Evolutionary conservation across 2,329 filamentous ascomycete genomes (phyloP), one percentile per base, ranked within the genome.

Genomic region (Lomentospora prolificans): DNA sequence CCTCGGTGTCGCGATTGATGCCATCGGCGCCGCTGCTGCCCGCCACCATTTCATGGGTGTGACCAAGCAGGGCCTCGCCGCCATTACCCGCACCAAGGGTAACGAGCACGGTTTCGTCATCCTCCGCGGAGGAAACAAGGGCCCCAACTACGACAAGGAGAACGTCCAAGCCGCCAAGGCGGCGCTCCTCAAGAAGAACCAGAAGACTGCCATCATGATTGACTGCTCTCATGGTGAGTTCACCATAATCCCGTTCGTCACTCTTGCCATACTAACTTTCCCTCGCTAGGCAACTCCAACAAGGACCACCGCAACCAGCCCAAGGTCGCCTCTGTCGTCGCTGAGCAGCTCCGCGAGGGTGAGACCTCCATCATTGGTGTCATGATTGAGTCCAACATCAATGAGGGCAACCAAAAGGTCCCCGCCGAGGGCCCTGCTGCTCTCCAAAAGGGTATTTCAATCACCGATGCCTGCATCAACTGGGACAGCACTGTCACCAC

Each of bases 91-190:
- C 61, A 99, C 94, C 0, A 84, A 86, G 27, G 94, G 94, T 59
- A 99, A 99, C 72, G 88, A 95, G 31, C 91, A 99, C 73, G 95
- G 92, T 76, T 99, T 96, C 72, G 90, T 95, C 56, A 96, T 99
- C 65, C 81, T 97, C 57, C 84, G 94, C 60, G 94, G 94, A 57
- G 94, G 94, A 55, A 95, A 87, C 64, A 89, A 86, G 71, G 94
- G 94, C 60, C 94, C 92, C 60, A 99, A 99, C 77, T 97, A 88
- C 74, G 90, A 96, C 68, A 81, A 87, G 3, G 78, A 85, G 69
- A 94, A 87, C 73, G 89, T 97, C 64, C 81, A 81, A 48, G 86
- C 89, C 63, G 88, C 92, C 22, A 95, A 95, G 74, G 82, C 80
- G 51, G 85, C 88, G 55, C 76, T 99, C 33, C 75, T 75, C 59